phyloP scores from a whole-genome alignment of 2,329 filamentous ascomycete species.

The Aspergillus floridensis region DNA sequence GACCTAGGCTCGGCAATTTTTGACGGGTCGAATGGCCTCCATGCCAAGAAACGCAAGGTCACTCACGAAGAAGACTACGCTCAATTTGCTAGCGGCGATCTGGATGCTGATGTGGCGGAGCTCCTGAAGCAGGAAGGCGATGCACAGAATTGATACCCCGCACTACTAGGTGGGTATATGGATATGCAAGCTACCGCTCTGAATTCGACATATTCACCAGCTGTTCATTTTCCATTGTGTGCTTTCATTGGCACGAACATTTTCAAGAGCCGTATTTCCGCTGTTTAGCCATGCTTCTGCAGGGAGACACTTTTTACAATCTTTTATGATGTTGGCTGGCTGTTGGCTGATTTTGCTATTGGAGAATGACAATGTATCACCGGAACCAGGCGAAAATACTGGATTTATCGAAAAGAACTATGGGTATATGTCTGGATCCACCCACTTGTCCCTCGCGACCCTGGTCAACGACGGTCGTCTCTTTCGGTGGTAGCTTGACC shows the following conservation, averaged over 20 bases:
- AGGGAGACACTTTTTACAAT: neutral
- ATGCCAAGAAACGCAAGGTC: slow-evolving; percentile 51
- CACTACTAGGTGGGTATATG: neutral
- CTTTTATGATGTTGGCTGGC: neutral
- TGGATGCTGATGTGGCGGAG: slow-evolving; percentile 62
- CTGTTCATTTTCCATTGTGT: neutral
- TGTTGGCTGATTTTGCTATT: neutral
- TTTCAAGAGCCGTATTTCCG: neutral
- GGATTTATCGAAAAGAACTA: slow-evolving; percentile 14
- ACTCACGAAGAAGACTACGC: slow-evolving; percentile 43
- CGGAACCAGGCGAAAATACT: neutral
- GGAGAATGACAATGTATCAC: neutral
- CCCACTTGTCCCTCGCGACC: slow-evolving; percentile 30
- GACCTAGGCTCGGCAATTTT: slow-evolving; percentile 21
- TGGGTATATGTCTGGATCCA: slow-evolving; percentile 37
- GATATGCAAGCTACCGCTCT: neutral
- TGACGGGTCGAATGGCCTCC: slow-evolving; percentile 28
- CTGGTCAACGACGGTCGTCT: slow-evolving; percentile 23
- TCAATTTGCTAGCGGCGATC: slow-evolving; percentile 52
- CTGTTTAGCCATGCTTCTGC: neutral
- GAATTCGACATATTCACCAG: neutral
- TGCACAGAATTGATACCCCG: slow-evolving; percentile 11
- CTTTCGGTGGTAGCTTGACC: slow-evolving; percentile 22
- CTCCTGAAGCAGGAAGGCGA: slow-evolving; percentile 51
- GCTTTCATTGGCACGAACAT: neutral